phyloP scores from a whole-genome alignment of 176 grass and related monocot genomes.

The Aegilops bicornis region DNA sequence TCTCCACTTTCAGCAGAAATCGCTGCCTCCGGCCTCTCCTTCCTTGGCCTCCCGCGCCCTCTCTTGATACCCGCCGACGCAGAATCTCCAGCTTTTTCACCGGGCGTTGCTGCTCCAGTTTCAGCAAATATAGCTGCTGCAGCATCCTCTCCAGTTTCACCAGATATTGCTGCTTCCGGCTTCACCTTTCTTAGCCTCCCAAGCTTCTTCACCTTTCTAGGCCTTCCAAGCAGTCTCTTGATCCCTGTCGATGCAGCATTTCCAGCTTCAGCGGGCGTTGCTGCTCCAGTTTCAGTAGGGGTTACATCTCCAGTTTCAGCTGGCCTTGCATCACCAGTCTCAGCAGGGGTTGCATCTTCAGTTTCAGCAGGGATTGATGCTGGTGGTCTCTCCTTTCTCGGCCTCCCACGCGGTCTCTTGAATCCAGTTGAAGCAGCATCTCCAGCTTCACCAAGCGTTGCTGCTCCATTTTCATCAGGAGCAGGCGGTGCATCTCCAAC shows the following conservation, averaged over 20 bases:
- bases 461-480: neutral
- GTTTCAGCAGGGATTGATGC: too few species aligned
- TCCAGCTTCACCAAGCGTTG: neutral
- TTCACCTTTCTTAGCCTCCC: slow-evolving; percentile 21
- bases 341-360: neutral
- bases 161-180: neutral
- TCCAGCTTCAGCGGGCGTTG: neutral
- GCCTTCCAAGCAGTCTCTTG: slow-evolving; percentile 27
- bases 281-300: neutral
- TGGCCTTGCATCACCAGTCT: neutral
- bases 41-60: slow-evolving; percentile 22
- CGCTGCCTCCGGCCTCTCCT: neutral
- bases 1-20: too few species aligned
- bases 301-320: too few species aligned
- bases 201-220: neutral
- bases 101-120: too few species aligned
- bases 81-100: too few species aligned
- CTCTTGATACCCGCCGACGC: neutral
- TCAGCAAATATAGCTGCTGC: too few species aligned
- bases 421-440: neutral
- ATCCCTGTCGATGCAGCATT: neutral
- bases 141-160: neutral
- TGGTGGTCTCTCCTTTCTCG: slow-evolving; percentile 12
- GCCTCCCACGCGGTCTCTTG: slow-evolving; percentile 29
- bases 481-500: neutral